phyloP scores from a whole-genome alignment of 306 rosid species.

The Begonia peltatifolia region DNA sequence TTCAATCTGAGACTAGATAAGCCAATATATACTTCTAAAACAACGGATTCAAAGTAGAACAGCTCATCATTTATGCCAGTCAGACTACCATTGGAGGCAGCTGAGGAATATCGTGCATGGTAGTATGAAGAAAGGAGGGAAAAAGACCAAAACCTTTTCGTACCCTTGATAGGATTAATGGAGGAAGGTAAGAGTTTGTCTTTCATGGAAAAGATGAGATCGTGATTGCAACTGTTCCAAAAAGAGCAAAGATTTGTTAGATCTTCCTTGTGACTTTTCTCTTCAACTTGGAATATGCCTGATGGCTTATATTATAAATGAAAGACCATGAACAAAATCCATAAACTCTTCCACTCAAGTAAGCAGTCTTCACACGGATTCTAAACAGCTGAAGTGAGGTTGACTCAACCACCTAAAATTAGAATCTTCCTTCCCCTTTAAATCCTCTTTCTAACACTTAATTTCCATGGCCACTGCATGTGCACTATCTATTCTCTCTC shows the following conservation, averaged over 20 bases:
- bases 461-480: constrained; percentile 20
- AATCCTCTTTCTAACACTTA: constrained; percentile 32
- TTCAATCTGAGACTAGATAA: constrained; percentile 46
- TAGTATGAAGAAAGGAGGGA: constrained; percentile 1
- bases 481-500: constrained; percentile 12
- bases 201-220: constrained; percentile 34
- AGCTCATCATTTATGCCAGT: constrained; percentile 28
- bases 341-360: constrained; percentile 47
- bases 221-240: constrained; percentile 55
- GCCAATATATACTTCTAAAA: constrained; percentile 33
- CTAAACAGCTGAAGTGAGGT: constrained; percentile 35
- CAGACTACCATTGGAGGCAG: constrained; percentile 16
- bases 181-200: constrained; percentile 11
- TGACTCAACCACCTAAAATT: constrained; percentile 49
- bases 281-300: constrained; percentile 52
- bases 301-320: constrained; percentile 38
- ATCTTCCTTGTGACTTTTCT: constrained; percentile 63
- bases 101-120: constrained; percentile 16
- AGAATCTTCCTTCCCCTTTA: constrained; percentile 27
- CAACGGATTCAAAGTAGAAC: constrained; percentile 20
- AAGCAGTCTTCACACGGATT: constrained; percentile 59
- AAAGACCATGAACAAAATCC: constrained; percentile 37
- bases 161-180: constrained; percentile 29
- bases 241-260: constrained; percentile 61
- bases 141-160: constrained; percentile 2